Evolutionary conservation across 2,329 filamentous ascomycete genomes (phyloP).

Genomic region (Furcasterigmium furcatum): DNA sequence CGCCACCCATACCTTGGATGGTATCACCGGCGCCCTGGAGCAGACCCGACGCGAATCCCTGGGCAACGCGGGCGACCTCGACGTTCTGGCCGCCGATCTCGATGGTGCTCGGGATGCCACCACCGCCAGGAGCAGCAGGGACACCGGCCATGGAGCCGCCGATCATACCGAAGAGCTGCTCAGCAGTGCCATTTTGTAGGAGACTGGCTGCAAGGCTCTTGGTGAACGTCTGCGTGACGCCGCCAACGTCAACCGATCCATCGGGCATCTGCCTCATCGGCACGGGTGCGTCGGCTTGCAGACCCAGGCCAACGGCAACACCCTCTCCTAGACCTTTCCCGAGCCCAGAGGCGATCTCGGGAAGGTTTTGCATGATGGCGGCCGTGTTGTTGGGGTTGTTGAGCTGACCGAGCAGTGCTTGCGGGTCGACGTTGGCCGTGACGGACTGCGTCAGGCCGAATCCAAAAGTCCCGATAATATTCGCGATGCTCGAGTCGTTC

Average conservation of each 20-base stretch:
- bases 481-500: slow-evolving; percentile 15
- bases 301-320: slow-evolving; percentile 19
- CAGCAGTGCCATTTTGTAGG: slow-evolving; percentile 24
- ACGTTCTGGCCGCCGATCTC: slow-evolving; percentile 9
- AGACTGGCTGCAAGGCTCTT: slow-evolving; percentile 24
- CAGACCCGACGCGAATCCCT: slow-evolving; percentile 29
- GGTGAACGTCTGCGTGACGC: slow-evolving; percentile 19
- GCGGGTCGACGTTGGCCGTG: slow-evolving; percentile 17
- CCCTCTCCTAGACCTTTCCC: slow-evolving; percentile 22
- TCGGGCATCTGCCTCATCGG: slow-evolving; percentile 14
- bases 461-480: slow-evolving; percentile 19
- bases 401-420: slow-evolving; percentile 2
- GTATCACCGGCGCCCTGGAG: slow-evolving; percentile 28
- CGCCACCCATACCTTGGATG: slow-evolving; percentile 25
- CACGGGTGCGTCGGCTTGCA: slow-evolving; percentile 18
- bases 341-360: slow-evolving; percentile 19
- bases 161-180: slow-evolving; percentile 16
- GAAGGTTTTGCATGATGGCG: slow-evolving; percentile 14
- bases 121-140: neutral
- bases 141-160: slow-evolving; percentile 2
- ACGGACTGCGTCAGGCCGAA: slow-evolving; percentile 22
- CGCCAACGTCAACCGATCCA: slow-evolving; percentile 14
- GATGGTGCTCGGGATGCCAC: slow-evolving; percentile 14
- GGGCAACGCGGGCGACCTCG: slow-evolving; percentile 22
- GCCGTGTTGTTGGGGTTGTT: slow-evolving; percentile 9